Percentiles rank a stretch among this genome's conserved stretches.
Conservation (phyloP, 495 filamentous ascomycete species). For the Hypoxylon cercidicola region DNA sequence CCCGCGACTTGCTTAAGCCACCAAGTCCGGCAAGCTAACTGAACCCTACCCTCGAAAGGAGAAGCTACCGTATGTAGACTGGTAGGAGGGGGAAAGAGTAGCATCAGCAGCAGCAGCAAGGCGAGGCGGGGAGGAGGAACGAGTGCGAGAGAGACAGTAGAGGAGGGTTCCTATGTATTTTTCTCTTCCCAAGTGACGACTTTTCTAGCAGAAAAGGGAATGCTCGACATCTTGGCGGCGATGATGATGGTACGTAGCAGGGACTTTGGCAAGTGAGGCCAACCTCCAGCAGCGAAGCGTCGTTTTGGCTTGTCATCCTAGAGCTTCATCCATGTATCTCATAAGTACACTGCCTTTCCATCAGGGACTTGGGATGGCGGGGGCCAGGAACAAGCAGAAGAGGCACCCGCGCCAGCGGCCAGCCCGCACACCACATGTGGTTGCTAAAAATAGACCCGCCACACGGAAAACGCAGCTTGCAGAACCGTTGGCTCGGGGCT, state of each 20-base stretch:
- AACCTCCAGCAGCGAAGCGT: slow-evolving; percentile 7
- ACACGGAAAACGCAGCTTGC: slow-evolving; percentile 5
- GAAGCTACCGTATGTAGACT: slow-evolving; percentile 28
- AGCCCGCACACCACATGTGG: slow-evolving; percentile 26
- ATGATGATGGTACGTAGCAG: slow-evolving; percentile 35
- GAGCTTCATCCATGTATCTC: slow-evolving; percentile 31
- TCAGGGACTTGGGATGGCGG: slow-evolving; percentile 28
- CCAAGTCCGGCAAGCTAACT: slow-evolving; percentile 28
- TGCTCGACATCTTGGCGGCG: slow-evolving; percentile 47
- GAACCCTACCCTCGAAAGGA: slow-evolving; percentile 16
- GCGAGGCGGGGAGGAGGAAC: slow-evolving; percentile 21
- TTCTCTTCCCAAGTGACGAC: slow-evolving; percentile 43
- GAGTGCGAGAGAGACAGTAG: slow-evolving; percentile 31
- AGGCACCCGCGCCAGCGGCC: slow-evolving; percentile 6
- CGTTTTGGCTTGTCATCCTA: slow-evolving; percentile 16
- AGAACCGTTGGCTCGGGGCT: slow-evolving; percentile 37
- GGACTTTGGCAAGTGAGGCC: slow-evolving; percentile 21
- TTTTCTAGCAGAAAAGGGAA: slow-evolving; percentile 46
- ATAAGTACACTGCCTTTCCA: slow-evolving; percentile 28
- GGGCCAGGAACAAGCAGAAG: slow-evolving; percentile 17
- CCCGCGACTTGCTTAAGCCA: slow-evolving; percentile 18
- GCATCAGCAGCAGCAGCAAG: slow-evolving; percentile 7
- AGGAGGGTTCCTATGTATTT: slow-evolving; percentile 24
- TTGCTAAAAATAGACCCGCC: slow-evolving; percentile 36
- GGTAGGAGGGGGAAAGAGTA: slow-evolving; percentile 10